Conservation (phyloP, 306 rosid species). For the Begonia peltatifolia region DNA sequence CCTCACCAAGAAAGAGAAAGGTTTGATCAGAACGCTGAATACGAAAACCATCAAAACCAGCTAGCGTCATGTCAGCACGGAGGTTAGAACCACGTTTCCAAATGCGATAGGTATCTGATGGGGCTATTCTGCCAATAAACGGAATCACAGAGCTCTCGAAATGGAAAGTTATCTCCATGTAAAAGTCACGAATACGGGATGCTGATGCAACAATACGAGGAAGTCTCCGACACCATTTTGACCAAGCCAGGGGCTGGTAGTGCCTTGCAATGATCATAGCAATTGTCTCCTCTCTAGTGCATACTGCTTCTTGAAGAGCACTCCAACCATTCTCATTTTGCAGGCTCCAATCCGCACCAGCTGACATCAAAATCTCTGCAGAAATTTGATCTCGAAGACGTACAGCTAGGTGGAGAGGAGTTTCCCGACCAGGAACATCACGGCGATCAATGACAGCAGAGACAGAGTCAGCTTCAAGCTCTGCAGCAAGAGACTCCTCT, state of each 20-base stretch:
- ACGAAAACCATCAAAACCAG: conserved; percentile 96
- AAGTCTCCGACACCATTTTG: conserved; percentile 97
- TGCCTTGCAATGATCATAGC: conserved; percentile 88
- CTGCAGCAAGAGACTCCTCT: conserved; percentile 75
- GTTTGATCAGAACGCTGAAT: conserved; percentile 94
- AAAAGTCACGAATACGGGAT: conserved; percentile 85
- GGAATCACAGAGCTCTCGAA: conserved; percentile 99
- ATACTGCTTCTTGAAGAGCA: conserved; percentile 96
- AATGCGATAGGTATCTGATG: conserved; percentile 94
- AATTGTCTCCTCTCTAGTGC: conserved; percentile 81
- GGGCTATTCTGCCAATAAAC: conserved; percentile 89
- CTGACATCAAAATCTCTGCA: conserved; percentile 89
- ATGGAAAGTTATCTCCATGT: conserved; percentile 95
- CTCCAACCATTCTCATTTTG: conserved; percentile 98
- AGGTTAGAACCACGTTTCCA: conserved; percentile 99
- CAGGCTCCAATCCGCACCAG: conserved; percentile 97
- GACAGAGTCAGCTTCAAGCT: conserved; percentile 64
- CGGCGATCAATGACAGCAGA: conserved; percentile 69
- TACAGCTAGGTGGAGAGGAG: conserved; percentile 95
- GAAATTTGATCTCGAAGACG: conserved; percentile 67
- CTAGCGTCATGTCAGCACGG: conserved; percentile 98
- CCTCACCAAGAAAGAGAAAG: conserved; percentile 93
- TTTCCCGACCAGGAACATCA: conserved; percentile 91
- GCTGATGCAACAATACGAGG: conserved; percentile 94
- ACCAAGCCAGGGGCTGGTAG: conserved; percentile 94